phyloP scores from a whole-genome alignment of 225 moss, liverwort and hornwort genomes.

The Antitrichia curtipendula region DNA sequence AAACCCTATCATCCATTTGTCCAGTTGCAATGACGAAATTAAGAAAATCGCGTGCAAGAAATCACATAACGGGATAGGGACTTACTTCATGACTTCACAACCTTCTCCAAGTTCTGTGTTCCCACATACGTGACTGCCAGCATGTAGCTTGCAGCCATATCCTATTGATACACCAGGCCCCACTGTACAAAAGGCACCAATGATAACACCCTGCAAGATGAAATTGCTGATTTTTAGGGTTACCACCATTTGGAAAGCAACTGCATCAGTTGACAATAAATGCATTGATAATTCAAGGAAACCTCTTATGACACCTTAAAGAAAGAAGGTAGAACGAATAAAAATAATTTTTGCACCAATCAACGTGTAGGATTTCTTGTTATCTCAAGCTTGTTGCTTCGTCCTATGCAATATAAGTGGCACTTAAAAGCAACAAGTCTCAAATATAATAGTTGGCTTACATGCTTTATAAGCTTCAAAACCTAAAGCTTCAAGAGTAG shows the following conservation, averaged over 20 bases:
- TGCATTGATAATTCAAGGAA: background rate
- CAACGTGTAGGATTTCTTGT: background rate
- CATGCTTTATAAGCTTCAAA: background rate
- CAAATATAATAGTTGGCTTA: background rate
- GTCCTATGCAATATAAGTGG: background rate
- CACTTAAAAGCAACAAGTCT: background rate
- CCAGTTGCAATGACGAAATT: background rate
- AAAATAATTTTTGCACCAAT: no score
- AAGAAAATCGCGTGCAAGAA: background rate
- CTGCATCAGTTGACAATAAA: background rate
- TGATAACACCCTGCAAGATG: constrained; percentile 33
- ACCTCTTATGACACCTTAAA: background rate
- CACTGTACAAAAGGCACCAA: constrained; percentile 50
- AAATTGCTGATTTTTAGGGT: background rate
- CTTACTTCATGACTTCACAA: constrained; percentile 39
- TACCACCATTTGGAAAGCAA: background rate
- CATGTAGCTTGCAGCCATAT: constrained; percentile 31
- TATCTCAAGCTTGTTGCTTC: background rate
- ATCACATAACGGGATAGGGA: background rate
- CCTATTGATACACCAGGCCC: constrained; percentile 41
- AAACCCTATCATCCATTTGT: background rate
- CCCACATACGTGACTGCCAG: constrained; percentile 32
- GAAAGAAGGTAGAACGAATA: background rate
- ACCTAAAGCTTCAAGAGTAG: background rate
- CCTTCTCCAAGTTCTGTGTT: constrained; percentile 32